phyloP scores from a whole-genome alignment of 768 basidiomycete genomes.

The Russula lepida region DNA sequence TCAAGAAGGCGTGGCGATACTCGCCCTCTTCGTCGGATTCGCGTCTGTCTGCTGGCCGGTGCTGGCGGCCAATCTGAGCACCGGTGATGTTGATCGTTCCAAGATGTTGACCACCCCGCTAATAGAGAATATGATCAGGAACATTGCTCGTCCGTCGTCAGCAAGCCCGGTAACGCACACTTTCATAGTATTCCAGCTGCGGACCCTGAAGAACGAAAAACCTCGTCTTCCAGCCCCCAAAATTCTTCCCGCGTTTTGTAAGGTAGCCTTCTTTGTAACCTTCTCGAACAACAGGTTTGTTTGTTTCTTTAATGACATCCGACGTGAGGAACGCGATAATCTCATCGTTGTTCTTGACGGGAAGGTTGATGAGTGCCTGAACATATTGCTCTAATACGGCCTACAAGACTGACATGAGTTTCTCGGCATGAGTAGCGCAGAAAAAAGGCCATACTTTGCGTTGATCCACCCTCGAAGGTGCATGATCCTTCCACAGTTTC shows the following conservation, averaged over 20 bases:
- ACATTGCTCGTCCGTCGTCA: neutral
- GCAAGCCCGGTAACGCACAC: conserved; percentile 49
- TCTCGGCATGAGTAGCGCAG: conserved; percentile 1
- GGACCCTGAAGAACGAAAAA: conserved; percentile 92
- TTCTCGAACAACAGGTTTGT: conserved; percentile 66
- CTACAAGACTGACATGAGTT: conserved; percentile 30
- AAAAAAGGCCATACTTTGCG: conserved; percentile 60
- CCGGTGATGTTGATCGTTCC: conserved; percentile 87
- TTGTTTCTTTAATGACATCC: conserved; percentile 71
- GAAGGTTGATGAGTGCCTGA: conserved; percentile 71
- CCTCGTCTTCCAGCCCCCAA: conserved; percentile 95
- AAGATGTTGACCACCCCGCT: conserved; percentile 87
- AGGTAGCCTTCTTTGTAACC: conserved; percentile 93
- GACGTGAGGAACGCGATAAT: conserved; percentile 89
- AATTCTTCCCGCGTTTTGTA: conserved; percentile 94
- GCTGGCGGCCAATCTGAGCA: conserved; percentile 94
- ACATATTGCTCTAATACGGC: conserved; percentile 78
- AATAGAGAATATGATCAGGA: neutral
- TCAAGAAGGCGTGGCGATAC: conserved; percentile 94
- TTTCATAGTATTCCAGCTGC: conserved; percentile 90
- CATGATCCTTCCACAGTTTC: conserved; percentile 93
- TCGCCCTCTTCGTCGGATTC: conserved; percentile 79
- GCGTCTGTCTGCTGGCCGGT: conserved; percentile 47
- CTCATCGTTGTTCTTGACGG: conserved; percentile 81
- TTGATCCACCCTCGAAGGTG: conserved; percentile 93